Evolutionary conservation across 176 grass and related monocot genomes (phyloP), one percentile per base, ranked within the genome.

Genomic region (Oryza punctata): DNA sequence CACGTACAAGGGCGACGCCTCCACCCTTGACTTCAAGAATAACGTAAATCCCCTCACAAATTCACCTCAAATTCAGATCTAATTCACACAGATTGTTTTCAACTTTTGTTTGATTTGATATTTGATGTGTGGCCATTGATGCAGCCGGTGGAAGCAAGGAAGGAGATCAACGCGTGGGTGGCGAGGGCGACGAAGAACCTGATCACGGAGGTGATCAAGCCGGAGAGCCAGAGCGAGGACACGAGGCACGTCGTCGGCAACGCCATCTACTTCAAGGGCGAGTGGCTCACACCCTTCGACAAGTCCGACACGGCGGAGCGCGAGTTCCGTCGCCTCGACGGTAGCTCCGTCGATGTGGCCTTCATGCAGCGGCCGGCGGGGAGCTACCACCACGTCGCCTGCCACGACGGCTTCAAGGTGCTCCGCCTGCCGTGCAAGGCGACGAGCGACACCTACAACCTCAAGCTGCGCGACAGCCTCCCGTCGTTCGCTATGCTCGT

Each of bases 241-340:
- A 91, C 76, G 4, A 24, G 8, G 4, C 12, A 86, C 26, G 64
- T 87, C 3, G 29, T 91, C 10, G 85, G 26, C 33, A 91, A 91
- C 13, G 81, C 81, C 33, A 82, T 91, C 70, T 91, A 87, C 76
- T 91, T 15, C 65, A 87, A 87, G 74, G 85, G 76, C 0, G 63
- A 52, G 61, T 91, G 89, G 85, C 18, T 3, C 27, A 2, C 60
- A 2, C 67, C 59, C 2, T 91, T 91, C 41, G 19, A 65, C n/a
- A 43, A 50, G 54, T 66, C 71, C 6, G 0, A 6, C 35, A 84
- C 85, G 16, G 19, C 12, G 27, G 29, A 74, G 46, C 18, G 12
- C 14, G 61, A 78, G 60, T 84, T 88, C 70, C 60, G 45, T 10
- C 32, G 78, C n/a, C 60, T 89, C 19, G 63, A 89, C 4, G 76